Percentiles rank a stretch among this genome's conserved stretches.
phyloP scores from a whole-genome alignment of 2,329 filamentous ascomycete species.

The Tolypocladium nubicola region DNA sequence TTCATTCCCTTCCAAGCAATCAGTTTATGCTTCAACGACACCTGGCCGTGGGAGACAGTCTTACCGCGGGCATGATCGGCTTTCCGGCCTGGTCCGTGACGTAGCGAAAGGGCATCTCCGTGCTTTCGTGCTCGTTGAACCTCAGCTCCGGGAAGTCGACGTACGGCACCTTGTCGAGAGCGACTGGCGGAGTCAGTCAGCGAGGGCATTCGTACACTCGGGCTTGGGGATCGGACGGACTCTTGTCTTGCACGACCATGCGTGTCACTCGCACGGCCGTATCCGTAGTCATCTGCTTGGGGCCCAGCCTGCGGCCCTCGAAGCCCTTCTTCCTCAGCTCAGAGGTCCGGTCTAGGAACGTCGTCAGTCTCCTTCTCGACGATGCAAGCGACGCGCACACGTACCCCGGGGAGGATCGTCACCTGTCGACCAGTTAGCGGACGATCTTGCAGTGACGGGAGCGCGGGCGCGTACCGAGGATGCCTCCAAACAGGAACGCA shows the following conservation, averaged over 20 bases:
- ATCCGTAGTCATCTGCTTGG: conserved; percentile 97
- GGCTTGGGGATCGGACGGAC: conserved; percentile 35
- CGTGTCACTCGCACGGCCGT: conserved; percentile 91
- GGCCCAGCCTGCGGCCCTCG: conserved; percentile 73
- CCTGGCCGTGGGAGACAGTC: conserved; percentile 10
- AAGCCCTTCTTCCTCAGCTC: conserved; percentile 93
- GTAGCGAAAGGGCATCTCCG: conserved; percentile 97
- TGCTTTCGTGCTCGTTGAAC: conserved; percentile 86
- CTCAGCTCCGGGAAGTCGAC: conserved; percentile 82
- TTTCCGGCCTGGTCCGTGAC: conserved; percentile 64
- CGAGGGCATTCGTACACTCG: no score
- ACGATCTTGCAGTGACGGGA: background rate
- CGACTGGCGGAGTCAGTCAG: conserved; percentile 37
- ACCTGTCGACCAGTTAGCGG: conserved; percentile 38
- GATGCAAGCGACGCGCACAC: conserved; percentile 13
- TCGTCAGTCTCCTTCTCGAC: conserved; percentile 3
- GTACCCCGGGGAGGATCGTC: conserved; percentile 88
- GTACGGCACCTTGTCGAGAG: conserved; percentile 70
- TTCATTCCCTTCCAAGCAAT: conserved; percentile 66
- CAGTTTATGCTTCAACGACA: conserved; percentile 6
- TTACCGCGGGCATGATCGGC: conserved; percentile 85
- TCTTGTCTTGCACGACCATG: conserved; percentile 74
- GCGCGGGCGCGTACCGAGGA: conserved; percentile 55
- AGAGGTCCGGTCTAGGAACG: conserved; percentile 72
- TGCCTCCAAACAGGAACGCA: conserved; percentile 90